Conservation (phyloP, 2,329 filamentous ascomycete species). For the Aureobasidium sp. region DNA sequence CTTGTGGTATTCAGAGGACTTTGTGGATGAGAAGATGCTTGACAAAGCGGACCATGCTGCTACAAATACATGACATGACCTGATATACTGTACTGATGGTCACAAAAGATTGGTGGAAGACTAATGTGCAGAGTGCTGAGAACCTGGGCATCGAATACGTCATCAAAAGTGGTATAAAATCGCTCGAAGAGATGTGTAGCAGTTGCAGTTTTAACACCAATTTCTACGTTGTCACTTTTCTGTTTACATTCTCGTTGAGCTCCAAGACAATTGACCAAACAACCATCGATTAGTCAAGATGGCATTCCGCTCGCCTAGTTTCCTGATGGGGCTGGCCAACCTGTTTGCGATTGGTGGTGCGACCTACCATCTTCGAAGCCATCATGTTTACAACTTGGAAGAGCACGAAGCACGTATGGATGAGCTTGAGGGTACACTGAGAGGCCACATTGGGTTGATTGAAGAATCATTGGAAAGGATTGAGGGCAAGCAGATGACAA, state of each 20-base stretch:
- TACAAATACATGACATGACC: too few species aligned
- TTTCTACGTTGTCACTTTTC: too few species aligned
- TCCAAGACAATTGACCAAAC: background rate
- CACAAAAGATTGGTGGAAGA: too few species aligned
- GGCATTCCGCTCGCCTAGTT: conserved; percentile 17
- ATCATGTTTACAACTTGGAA: conserved; percentile 39
- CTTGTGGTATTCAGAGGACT: too few species aligned
- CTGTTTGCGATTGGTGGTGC: conserved; percentile 20
- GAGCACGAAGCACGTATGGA: conserved; percentile 44
- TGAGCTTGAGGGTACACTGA: conserved; percentile 41
- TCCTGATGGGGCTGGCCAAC: conserved; percentile 20
- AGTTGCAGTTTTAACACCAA: background rate
- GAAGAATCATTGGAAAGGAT: conserved; percentile 40
- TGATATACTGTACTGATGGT: too few species aligned
- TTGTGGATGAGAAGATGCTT: too few species aligned
- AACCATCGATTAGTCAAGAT: background rate
- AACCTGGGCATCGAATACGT: background rate
- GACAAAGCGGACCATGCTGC: too few species aligned
- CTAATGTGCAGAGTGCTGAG: too few species aligned
- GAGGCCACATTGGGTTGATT: conserved; percentile 43
- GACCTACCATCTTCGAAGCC: conserved; percentile 21
- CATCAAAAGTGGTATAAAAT: conserved; percentile 1
- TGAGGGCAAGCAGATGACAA: conserved; percentile 34
- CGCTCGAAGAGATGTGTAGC: too few species aligned
- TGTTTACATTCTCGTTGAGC: background rate